Evolutionary conservation across 1,284 basidiomycete genomes (phyloP).

Genomic region (Fomitopsis pinicola): DNA sequence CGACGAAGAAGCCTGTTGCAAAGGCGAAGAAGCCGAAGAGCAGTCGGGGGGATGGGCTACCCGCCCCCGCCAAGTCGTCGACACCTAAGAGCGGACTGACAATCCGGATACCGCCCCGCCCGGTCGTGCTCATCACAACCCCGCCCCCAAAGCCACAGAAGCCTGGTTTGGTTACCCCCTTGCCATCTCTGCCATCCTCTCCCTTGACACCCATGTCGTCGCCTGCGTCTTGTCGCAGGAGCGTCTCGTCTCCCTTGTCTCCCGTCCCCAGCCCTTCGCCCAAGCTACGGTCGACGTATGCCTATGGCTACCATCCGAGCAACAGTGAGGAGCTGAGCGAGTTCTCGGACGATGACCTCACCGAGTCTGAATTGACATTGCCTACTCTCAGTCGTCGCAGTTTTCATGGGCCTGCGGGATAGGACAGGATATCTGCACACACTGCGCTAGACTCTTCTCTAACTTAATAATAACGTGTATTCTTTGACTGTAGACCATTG

Average conservation of each 20-base stretch:
- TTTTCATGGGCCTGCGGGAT: not conserved
- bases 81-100: slow-evolving; percentile 9
- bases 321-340: not conserved
- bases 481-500: not conserved
- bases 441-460: not conserved
- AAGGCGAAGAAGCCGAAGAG: slow-evolving; percentile 6
- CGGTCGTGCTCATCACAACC: slow-evolving; percentile 16
- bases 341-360: not conserved
- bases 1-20: slow-evolving; percentile 10
- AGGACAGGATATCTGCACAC: not conserved
- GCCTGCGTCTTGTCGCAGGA: not conserved
- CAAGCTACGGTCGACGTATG: not conserved
- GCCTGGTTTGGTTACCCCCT: not conserved
- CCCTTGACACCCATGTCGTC: not conserved
- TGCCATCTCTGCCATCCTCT: not conserved
- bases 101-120: slow-evolving; percentile 18
- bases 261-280: not conserved
- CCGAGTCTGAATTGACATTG: not conserved
- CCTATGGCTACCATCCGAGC: not conserved
- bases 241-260: not conserved
- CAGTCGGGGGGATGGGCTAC: slow-evolving; percentile 2
- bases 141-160: not conserved
- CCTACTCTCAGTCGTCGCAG: not conserved
- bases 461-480: slow-evolving; percentile 2
- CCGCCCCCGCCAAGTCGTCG: slow-evolving; percentile 1